These are phyloP conservation scores for Entrophospora sp. DNA, from an alignment of 192 early-diverging fungal genomes.

Conservation along the genomic window DNA sequence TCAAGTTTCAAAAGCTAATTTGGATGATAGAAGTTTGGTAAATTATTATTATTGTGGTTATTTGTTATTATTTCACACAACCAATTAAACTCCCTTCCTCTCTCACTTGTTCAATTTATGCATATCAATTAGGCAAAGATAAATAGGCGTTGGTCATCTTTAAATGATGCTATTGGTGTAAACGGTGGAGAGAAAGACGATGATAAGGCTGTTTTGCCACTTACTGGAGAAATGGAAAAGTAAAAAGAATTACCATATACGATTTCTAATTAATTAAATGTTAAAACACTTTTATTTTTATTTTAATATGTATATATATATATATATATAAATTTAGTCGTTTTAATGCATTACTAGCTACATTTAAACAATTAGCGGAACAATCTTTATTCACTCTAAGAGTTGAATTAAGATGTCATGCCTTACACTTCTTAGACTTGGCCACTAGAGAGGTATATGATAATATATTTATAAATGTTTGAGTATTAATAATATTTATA, in stretches of 20 bases:
- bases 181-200: slow-evolving; percentile 15
- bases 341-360: slow-evolving; percentile 43
- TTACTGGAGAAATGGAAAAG: slow-evolving; percentile 39
- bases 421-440: slow-evolving; percentile 81
- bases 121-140: slow-evolving; percentile 20
- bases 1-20: neutral
- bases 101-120: too few relatives aligned
- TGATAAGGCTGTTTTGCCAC: slow-evolving; percentile 29
- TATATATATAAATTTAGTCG: slow-evolving; percentile 27
- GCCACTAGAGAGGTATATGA: slow-evolving; percentile 70
- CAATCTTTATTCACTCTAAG: slow-evolving; percentile 74
- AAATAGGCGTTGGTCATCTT: slow-evolving; percentile 17
- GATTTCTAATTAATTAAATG: too few relatives aligned
- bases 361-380: slow-evolving; percentile 66
- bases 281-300: too few relatives aligned
- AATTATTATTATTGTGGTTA: neutral
- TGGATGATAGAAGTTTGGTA: slow-evolving; percentile 21
- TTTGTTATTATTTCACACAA: neutral
- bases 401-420: slow-evolving; percentile 76
- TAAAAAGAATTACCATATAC: too few relatives aligned
- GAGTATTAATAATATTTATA: too few relatives aligned
- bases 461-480: neutral
- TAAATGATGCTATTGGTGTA: neutral
- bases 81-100: too few relatives aligned
- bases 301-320: too few relatives aligned